These are phyloP conservation scores for Globisporangium paroecandrum DNA, from an alignment of 352 stramenopile genomes.

Conservation along the genomic window DNA sequence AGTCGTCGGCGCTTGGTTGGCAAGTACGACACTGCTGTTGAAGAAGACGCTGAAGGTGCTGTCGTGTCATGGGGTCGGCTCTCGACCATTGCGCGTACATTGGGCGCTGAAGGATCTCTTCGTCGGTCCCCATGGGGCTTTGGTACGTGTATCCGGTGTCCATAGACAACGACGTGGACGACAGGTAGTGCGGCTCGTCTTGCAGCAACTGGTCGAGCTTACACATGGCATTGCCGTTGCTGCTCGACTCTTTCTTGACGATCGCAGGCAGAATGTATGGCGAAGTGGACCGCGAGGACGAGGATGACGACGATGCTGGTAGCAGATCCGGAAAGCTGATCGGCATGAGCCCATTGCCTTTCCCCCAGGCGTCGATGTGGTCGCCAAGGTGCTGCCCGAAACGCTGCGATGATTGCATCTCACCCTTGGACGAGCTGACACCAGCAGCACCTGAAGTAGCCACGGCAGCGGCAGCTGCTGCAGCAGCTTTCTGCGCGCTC, in stretches of 20 bases:
- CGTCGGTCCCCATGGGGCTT: constrained; percentile 47
- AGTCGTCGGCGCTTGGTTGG: constrained; percentile 17
- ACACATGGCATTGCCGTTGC: constrained; percentile 12
- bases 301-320: not conserved
- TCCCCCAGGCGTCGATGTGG: constrained; percentile 12
- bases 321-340: constrained; percentile 16
- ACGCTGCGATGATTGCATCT: not conserved
- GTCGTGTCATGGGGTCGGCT: constrained; percentile 13
- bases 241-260: constrained; percentile 7
- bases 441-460: not conserved
- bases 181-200: constrained; percentile 32
- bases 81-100: constrained; percentile 24
- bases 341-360: not conserved
- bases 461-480: constrained; percentile 18
- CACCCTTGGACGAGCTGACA: not conserved
- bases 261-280: constrained; percentile 14
- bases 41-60: not conserved
- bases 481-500: constrained; percentile 38
- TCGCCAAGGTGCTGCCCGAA: constrained; percentile 10
- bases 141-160: constrained; percentile 41
- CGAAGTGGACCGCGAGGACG: constrained; percentile 9
- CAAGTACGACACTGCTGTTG: constrained; percentile 10
- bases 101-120: constrained; percentile 38
- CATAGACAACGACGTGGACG: constrained; percentile 17
- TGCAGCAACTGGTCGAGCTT: constrained; percentile 62